Evolutionary conservation across 768 basidiomycete species (phyloP).

Genomic region (Kwoniella mangroviensis): DNA sequence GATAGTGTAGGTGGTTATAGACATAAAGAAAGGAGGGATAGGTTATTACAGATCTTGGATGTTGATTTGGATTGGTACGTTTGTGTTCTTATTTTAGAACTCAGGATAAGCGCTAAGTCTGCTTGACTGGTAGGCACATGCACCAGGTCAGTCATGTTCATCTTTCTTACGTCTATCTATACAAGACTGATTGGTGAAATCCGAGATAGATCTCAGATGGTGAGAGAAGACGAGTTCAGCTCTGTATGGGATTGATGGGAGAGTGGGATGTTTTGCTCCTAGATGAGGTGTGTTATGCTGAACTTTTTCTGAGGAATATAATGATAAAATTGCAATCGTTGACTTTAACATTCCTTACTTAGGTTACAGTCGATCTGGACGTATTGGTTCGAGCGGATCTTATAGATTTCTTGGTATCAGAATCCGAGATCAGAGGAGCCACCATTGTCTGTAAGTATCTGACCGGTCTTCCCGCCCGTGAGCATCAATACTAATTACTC

Average conservation of each 20-base stretch:
- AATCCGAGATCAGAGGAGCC: constrained; percentile 76
- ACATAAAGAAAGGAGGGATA: constrained; percentile 84
- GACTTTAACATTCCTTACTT: background rate
- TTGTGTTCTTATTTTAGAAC: too few species aligned
- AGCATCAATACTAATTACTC: constrained; percentile 8
- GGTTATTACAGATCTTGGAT: constrained; percentile 85
- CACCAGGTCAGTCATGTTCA: constrained; percentile 27
- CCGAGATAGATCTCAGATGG: constrained; percentile 91
- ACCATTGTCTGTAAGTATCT: constrained; percentile 77
- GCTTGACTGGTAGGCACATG: constrained; percentile 28
- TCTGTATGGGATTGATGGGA: constrained; percentile 93
- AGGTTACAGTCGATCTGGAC: constrained; percentile 97
- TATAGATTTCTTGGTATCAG: constrained; percentile 81
- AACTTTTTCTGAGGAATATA: background rate
- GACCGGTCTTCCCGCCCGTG: too few species aligned
- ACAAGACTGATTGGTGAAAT: background rate
- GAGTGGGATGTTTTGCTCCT: constrained; percentile 91
- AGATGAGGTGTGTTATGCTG: constrained; percentile 71
- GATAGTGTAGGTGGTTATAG: constrained; percentile 96
- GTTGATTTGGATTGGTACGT: constrained; percentile 80
- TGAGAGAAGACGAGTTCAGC: constrained; percentile 88
- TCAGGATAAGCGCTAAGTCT: too few species aligned
- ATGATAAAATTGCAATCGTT: too few species aligned
- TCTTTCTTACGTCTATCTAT: background rate
- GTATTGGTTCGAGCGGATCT: constrained; percentile 91